Percentiles rank a stretch among this genome's conserved stretches.
These are phyloP conservation scores for Tuber melanosporum DNA, from an alignment of 495 filamentous ascomycete species.

Conservation along the genomic window DNA sequence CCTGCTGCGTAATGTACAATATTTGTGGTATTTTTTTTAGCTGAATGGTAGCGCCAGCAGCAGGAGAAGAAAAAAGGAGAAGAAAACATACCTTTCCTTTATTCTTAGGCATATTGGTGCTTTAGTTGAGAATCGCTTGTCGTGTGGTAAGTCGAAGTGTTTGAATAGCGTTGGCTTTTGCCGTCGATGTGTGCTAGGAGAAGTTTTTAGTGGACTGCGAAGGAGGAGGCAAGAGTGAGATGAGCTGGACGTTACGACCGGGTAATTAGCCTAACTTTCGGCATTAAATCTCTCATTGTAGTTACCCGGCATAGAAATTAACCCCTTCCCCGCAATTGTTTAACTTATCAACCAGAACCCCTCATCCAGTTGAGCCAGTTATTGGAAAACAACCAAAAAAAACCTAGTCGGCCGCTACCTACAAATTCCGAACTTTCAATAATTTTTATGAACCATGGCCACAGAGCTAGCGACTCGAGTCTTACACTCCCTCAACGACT, in stretches of 20 bases:
- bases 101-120: slow-evolving; percentile 82
- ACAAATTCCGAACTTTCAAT: not conserved
- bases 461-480: slow-evolving; percentile 60
- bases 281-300: not conserved
- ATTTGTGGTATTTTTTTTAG: slow-evolving; percentile 26
- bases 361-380: not conserved
- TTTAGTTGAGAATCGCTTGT: slow-evolving; percentile 3
- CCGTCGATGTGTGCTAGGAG: not conserved
- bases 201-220: not conserved
- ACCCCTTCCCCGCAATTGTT: not conserved
- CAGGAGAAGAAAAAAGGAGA: not conserved
- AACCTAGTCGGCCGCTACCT: not conserved
- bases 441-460: slow-evolving; percentile 45
- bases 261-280: not conserved
- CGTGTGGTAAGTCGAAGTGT: not conserved
- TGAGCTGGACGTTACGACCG: not conserved
- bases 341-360: not conserved
- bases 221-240: not conserved
- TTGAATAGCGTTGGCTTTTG: not conserved
- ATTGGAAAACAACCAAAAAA: not conserved
- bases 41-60: slow-evolving; percentile 8
- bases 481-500: slow-evolving; percentile 59
- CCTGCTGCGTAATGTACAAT: slow-evolving; percentile 8
- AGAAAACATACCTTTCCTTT: slow-evolving; percentile 91
- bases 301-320: not conserved